Evolutionary conservation across 805 yeast species (phyloP).

Genomic region (Monosporozyma aerobia): DNA sequence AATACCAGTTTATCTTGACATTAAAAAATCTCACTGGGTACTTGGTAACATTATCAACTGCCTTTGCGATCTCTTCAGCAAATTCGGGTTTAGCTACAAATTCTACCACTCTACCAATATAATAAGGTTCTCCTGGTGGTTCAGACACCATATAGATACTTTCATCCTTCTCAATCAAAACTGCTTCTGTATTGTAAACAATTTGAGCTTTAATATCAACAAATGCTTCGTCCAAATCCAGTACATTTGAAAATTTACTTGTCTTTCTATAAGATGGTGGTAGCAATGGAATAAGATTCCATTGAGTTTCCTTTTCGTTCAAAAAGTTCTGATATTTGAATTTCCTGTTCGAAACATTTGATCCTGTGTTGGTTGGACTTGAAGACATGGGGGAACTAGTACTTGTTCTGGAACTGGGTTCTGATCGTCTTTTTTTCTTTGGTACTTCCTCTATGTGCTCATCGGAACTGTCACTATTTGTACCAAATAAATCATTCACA

Average conservation of each 20-base stretch:
- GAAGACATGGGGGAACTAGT: not conserved
- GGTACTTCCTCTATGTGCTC: not conserved
- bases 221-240: slow-evolving; percentile 33
- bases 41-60: slow-evolving; percentile 7
- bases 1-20: slow-evolving; percentile 82
- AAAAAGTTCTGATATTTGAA: slow-evolving; percentile 16
- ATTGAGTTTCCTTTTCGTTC: slow-evolving; percentile 15
- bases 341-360: not conserved
- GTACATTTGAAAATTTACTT: slow-evolving; percentile 30
- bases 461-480: not conserved
- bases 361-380: not conserved
- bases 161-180: slow-evolving; percentile 35
- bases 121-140: slow-evolving; percentile 92
- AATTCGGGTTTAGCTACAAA: slow-evolving; percentile 36
- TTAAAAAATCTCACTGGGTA: slow-evolving; percentile 44
- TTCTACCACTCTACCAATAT: slow-evolving; percentile 76
- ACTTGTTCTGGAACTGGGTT: not conserved
- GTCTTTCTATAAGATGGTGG: slow-evolving; percentile 25
- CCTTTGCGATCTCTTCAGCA: slow-evolving; percentile 9
- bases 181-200: slow-evolving; percentile 9
- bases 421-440: not conserved
- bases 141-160: slow-evolving; percentile 77
- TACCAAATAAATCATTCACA: not conserved
- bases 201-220: slow-evolving; percentile 27
- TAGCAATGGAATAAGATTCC: slow-evolving; percentile 29